phyloP scores from a whole-genome alignment of 2,329 filamentous ascomycete species.

The Alternaria ethzedia region DNA sequence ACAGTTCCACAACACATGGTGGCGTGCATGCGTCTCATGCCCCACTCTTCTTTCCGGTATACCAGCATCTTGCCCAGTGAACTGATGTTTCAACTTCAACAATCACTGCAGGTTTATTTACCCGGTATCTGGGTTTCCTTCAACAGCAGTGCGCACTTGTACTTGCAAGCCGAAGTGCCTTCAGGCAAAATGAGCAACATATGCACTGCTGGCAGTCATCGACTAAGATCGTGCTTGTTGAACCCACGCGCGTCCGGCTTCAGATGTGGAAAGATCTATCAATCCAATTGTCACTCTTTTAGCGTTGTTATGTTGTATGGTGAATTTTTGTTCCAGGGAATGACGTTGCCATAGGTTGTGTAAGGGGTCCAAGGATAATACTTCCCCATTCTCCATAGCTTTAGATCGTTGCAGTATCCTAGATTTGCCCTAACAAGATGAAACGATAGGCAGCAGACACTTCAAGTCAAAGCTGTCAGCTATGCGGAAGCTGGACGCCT shows the following conservation, averaged over 20 bases:
- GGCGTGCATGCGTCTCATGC: slow-evolving; percentile 9
- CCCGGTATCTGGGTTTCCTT: slow-evolving; percentile 6
- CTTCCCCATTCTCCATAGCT: not conserved
- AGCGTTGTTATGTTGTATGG: not conserved
- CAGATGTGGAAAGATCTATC: not conserved
- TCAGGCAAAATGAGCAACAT: not conserved
- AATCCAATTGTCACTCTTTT: not conserved
- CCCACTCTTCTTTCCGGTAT: slow-evolving; percentile 8
- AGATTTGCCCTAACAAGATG: not conserved
- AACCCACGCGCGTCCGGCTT: not conserved
- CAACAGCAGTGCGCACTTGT: not conserved
- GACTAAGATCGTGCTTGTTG: not conserved
- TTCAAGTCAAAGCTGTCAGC: not conserved
- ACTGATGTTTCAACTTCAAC: not conserved
- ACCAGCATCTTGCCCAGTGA: not conserved
- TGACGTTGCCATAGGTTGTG: not conserved
- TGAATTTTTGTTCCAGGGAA: not conserved
- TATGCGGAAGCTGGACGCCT: not conserved
- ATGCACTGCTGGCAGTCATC: not conserved
- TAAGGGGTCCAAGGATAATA: not conserved
- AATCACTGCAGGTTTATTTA: slow-evolving; percentile 5
- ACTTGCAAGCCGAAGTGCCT: not conserved
- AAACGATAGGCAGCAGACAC: not conserved
- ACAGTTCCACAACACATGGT: slow-evolving; percentile 15
- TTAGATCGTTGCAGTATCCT: not conserved